Evolutionary conservation across 106 monocot genomes (phyloP).

Genomic region (Narthecium ossifragum): DNA sequence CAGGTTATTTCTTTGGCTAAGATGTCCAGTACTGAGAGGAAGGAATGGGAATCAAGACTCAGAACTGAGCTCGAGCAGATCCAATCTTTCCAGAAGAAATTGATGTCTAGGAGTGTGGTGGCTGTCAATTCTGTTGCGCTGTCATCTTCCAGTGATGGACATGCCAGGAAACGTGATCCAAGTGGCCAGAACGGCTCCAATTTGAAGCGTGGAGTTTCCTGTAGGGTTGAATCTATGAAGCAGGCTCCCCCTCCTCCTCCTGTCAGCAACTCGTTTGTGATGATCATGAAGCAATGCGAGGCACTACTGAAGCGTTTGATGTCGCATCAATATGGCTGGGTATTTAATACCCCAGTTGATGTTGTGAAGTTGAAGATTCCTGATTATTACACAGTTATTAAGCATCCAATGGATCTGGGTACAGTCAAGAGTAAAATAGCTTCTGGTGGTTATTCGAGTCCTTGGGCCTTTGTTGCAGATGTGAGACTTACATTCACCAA

Average conservation of each 20-base stretch:
- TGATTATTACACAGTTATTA: slow-evolving; percentile 73
- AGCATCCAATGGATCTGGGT: slow-evolving; percentile 95
- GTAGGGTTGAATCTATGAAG: slow-evolving; percentile 40
- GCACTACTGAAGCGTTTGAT: slow-evolving; percentile 56
- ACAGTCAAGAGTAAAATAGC: slow-evolving; percentile 60
- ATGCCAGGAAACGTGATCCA: slow-evolving; percentile 16
- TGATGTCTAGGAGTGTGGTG: slow-evolving; percentile 12
- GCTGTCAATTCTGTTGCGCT: slow-evolving; percentile 19
- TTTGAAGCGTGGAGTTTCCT: slow-evolving; percentile 25
- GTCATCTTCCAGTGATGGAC: slow-evolving; percentile 29
- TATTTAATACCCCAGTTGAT: slow-evolving; percentile 78
- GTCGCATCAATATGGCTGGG: slow-evolving; percentile 57
- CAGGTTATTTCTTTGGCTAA: slow-evolving; percentile 49
- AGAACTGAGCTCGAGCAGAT: slow-evolving; percentile 65
- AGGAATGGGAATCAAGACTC: slow-evolving; percentile 36
- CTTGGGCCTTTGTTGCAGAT: slow-evolving; percentile 69
- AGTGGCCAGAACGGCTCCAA: slow-evolving; percentile 11
- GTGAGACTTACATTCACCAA: slow-evolving; percentile 89
- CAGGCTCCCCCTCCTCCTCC: slow-evolving; percentile 6
- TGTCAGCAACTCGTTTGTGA: slow-evolving; percentile 10
- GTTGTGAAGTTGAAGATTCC: slow-evolving; percentile 75
- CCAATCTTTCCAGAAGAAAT: slow-evolving; percentile 45
- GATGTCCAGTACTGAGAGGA: slow-evolving; percentile 42
- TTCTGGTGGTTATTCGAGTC: slow-evolving; percentile 54
- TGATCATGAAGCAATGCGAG: slow-evolving; percentile 74